Evolutionary conservation across 352 stramenopile genomes (phyloP), one percentile per base, ranked within the genome.

Genomic region (Pythium grandisporangium): DNA sequence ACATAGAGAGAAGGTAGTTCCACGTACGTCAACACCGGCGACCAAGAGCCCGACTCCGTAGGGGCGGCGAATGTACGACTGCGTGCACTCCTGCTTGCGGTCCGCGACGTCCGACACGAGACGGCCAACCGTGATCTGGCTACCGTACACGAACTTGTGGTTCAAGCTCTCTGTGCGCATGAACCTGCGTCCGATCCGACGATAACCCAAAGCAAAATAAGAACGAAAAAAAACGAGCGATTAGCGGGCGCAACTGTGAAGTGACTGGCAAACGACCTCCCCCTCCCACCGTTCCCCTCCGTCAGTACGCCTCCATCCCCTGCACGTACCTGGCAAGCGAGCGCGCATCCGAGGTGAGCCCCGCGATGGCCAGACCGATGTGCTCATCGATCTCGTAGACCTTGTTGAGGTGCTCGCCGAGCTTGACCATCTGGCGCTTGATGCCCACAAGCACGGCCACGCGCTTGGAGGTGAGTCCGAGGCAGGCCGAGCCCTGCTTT

Each of bases 61-160:
- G 24, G 96, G 96, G 61, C 96, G 78, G 39, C 96, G 75, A 24
- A 99, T 97, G 74, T 99, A 99, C 29, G 92, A 98, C 78, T 99
- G 96, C 34, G 96, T 99, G 48, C 95, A 98, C 37, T 96, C 80
- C 63, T 99, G 96, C 63, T 99, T 96, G 58, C 69, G 98, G 75
- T 99, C 96, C 6, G 96, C 96, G 13, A 99, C 65, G 63, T 99
- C 94, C 42, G 80, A 87, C 21, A 98, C 95, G 37, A 99, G 68
- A 8, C 94, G 77, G 30, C 91, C 87, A 8, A 95, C 87, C 14
- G 95, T 93, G 49, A 99, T 96, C 48, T 73, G 68, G 48, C 92
- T 96, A 40, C 95, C 95, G 63, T 98, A 99, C 29, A 99, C 89
- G 61, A 98, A 99, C 73, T 98, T 99, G 83, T 99, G 94, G 70